Base-by-base conservation (phyloP, 352 stramenopile genomes). In the Pythium oligandrum region DNA sequence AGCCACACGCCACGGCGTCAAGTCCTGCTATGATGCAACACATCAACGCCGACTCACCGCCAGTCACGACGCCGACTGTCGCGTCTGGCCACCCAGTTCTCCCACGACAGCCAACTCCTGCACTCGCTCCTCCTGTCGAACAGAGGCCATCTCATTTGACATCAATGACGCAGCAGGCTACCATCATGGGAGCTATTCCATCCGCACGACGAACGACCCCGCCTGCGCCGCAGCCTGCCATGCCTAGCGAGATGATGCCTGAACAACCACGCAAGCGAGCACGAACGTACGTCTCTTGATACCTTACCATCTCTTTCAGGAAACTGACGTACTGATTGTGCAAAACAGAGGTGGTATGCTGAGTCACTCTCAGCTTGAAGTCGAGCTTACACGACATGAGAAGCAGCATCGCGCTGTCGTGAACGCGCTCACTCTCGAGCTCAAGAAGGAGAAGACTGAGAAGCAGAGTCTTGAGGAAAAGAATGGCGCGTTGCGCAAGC, bases 401-500 rank as follows among this genome's bases (percentile, higher is more conserved):
- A 68, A 66, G 35, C 59, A 65, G 12, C 66, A 78, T 48, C 64
- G 71, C 30, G 49, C 64, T 39, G 64, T 71, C 57, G 44, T 90
- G 10, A 83, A 71, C 36, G 64, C 69, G 31, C 55, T 90, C 17
- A 57, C 77, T 30, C 45, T 78, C 6, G 80, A 90, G 39, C 39
- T 93, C 3, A 75, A 84, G 62, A 79, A 76, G 38, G 75, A 85
- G 49, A 63, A 64, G 1, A 59, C 67, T 2, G 74, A 86, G 53
- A 81, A 79, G 36, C 46, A 51, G 39, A 61, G 48, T 10, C 56
- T 93, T 1, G 76, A 86, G 43, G 73, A 85, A 35, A 90, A 88
- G 58, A 93, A 90, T 51, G 57, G 68, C 7, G 61, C 55, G 11
- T 51, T 93, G 34, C 72, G 83, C 10, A 93, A 90, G 54, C 61